A percentile compares a stretch with the other conserved stretches of the same genome.
phyloP scores from a whole-genome alignment of 805 yeast species.

The Metschnikowia lunata region DNA sequence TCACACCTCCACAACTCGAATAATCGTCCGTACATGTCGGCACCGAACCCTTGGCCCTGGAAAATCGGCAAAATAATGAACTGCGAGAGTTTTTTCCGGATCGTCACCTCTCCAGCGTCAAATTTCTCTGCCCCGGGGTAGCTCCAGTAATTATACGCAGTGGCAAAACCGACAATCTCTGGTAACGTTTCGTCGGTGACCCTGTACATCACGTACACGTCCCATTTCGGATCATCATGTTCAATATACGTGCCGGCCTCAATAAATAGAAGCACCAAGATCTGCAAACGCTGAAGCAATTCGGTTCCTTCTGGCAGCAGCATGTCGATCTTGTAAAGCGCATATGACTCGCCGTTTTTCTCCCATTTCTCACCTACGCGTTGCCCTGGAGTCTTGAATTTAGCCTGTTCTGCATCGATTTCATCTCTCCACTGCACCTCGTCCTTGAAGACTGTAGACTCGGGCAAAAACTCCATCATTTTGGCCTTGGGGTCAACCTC shows the following conservation, averaged over 20 bases:
- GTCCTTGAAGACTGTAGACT: constrained; percentile 53
- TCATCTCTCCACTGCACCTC: constrained; percentile 64
- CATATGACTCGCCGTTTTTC: constrained; percentile 39
- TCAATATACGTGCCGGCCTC: constrained; percentile 94
- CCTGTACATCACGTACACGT: constrained; percentile 53
- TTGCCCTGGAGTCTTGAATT: constrained; percentile 41
- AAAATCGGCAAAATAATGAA: constrained; percentile 80
- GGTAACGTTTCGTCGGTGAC: constrained; percentile 21
- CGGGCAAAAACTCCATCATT: constrained; percentile 58
- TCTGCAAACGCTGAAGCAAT: constrained; percentile 67
- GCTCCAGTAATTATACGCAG: constrained; percentile 80
- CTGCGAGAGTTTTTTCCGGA: constrained; percentile 80
- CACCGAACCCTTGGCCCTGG: constrained; percentile 74
- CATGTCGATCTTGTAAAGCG: constrained; percentile 49
- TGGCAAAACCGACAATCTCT: constrained; percentile 71
- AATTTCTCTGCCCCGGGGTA: constrained; percentile 53
- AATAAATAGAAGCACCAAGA: constrained; percentile 76
- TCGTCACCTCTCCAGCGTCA: constrained; percentile 38
- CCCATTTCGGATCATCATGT: constrained; percentile 73
- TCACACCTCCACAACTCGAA: constrained; percentile 54
- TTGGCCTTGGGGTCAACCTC: constrained; percentile 56
- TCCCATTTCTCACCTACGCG: constrained; percentile 25
- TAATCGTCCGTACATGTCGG: constrained; percentile 54
- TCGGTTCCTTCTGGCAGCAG: constrained; percentile 40
- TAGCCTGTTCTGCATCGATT: constrained; percentile 45